These are phyloP conservation scores for Capsicum chinense DNA, from an alignment of 257 asterid species.

Conservation along the genomic window DNA sequence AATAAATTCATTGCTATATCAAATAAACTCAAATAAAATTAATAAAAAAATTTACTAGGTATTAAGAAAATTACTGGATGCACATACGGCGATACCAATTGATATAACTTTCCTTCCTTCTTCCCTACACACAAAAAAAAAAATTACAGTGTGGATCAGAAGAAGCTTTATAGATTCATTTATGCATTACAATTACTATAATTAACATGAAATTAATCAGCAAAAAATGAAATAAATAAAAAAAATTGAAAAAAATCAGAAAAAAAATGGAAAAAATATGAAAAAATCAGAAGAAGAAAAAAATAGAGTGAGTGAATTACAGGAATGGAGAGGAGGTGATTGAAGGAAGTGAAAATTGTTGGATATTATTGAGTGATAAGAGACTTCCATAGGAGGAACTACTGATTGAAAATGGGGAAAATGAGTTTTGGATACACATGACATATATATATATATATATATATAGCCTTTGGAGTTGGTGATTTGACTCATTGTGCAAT, in stretches of 20 bases:
- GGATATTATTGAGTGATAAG: not conserved
- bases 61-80: no score
- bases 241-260: not conserved
- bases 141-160: not conserved
- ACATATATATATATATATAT: no score
- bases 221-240: no score
- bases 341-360: constrained; percentile 3
- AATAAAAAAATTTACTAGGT: no score
- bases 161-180: not conserved
- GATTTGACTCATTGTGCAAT: no score
- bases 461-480: no score
- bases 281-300: not conserved
- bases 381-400: not conserved
- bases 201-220: no score
- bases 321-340: not conserved
- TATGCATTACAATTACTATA: not conserved
- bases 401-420: no score
- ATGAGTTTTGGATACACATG: no score
- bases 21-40: no score
- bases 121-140: constrained; percentile 28
- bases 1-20: no score
- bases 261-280: not conserved
- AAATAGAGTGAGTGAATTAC: not conserved
- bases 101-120: constrained; percentile 16
- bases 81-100: no score